Conservation (phyloP, 1,139 yeast genomes). For the Kodamaea suecica region DNA sequence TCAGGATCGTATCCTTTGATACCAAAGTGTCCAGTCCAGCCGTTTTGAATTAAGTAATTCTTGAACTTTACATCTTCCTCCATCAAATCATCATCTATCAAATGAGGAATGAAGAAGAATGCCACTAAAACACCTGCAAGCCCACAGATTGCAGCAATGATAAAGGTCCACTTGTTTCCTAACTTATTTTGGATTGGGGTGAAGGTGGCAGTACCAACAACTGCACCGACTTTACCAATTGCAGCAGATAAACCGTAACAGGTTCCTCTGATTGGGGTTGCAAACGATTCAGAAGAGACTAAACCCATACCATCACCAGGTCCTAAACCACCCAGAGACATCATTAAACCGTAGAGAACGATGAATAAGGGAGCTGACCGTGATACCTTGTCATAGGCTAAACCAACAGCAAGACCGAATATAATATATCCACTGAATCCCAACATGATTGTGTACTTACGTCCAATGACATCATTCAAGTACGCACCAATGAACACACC, state of each 20-base stretch:
- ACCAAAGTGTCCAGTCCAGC: conserved; percentile 67
- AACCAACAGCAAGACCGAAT: conserved; percentile 59
- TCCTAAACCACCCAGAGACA: conserved; percentile 64
- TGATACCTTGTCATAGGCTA: conserved; percentile 46
- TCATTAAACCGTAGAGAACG: conserved; percentile 57
- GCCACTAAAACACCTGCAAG: conserved; percentile 62
- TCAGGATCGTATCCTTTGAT: conserved; percentile 23
- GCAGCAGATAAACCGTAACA: conserved; percentile 49
- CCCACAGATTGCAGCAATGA: conserved; percentile 70
- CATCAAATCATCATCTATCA: conserved; percentile 63
- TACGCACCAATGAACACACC: conserved; percentile 59
- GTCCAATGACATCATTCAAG: conserved; percentile 51
- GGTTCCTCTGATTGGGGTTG: conserved; percentile 76
- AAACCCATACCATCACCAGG: conserved; percentile 78
- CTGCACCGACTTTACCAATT: conserved; percentile 51
- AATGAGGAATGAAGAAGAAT: conserved; percentile 62
- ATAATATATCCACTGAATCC: conserved; percentile 59
- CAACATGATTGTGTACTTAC: conserved; percentile 55
- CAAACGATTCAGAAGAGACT: conserved; percentile 63
- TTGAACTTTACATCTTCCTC: conserved; percentile 63
- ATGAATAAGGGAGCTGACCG: conserved; percentile 55
- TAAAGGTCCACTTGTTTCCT: conserved; percentile 34
- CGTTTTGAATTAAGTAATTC: conserved; percentile 58
- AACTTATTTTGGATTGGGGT: conserved; percentile 38
- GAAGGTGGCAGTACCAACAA: conserved; percentile 45